Percentiles rank a stretch among this genome's conserved stretches.
phyloP scores from a whole-genome alignment of 2,329 filamentous ascomycete species.

The Beauveria sp. region DNA sequence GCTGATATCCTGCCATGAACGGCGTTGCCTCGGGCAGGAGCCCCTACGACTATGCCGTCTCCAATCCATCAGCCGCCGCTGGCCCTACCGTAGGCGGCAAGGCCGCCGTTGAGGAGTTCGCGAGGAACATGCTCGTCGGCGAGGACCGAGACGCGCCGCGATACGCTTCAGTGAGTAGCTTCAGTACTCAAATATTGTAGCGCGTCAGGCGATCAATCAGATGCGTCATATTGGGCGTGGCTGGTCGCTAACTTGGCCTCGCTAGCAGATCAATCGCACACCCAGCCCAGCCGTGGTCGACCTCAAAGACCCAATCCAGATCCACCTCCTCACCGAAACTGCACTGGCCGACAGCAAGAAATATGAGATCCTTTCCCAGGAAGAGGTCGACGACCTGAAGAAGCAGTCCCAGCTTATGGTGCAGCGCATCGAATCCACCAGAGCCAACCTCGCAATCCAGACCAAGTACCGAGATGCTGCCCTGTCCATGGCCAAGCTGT shows the following conservation, averaged over 20 bases:
- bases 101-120: slow-evolving; percentile 52
- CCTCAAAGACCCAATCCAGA: slow-evolving; percentile 66
- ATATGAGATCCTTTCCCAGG: slow-evolving; percentile 80
- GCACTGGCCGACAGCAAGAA: slow-evolving; percentile 81
- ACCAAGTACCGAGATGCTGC: slow-evolving; percentile 93
- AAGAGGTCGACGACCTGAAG: slow-evolving; percentile 87
- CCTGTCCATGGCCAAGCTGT: slow-evolving; percentile 74
- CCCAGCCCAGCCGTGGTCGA: slow-evolving; percentile 53
- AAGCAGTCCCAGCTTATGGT: slow-evolving; percentile 69
- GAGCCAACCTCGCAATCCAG: slow-evolving; percentile 79
- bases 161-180: slow-evolving; percentile 49
- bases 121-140: slow-evolving; percentile 44
- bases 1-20: slow-evolving; percentile 28
- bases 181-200: neutral
- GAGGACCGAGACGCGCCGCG: slow-evolving; percentile 47
- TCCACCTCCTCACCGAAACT: slow-evolving; percentile 89
- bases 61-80: slow-evolving; percentile 24
- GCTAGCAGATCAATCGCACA: slow-evolving; percentile 42
- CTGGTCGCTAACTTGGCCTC: neutral
- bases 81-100: slow-evolving; percentile 33
- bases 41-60: slow-evolving; percentile 28
- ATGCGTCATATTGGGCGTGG: neutral
- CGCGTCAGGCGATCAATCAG: too few relatives aligned
- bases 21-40: slow-evolving; percentile 27
- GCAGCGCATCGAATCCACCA: slow-evolving; percentile 72